These are phyloP conservation scores for Sclerotinia subarctica DNA, from an alignment of 2,329 filamentous ascomycete species.

Conservation along the genomic window DNA sequence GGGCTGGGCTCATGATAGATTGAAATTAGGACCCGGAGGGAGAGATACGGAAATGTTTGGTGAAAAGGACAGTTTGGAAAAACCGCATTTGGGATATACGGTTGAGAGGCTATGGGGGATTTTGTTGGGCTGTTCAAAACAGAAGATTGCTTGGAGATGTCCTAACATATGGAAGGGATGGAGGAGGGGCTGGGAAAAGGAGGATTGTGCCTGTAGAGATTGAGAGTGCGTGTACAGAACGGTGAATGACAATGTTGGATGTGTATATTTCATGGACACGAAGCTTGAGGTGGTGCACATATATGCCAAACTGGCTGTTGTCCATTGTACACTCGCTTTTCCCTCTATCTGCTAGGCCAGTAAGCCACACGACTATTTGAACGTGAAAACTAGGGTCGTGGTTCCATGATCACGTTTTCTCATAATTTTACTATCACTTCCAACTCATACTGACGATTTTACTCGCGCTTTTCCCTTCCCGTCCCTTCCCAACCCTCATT, in stretches of 20 bases:
- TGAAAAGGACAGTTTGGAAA: conserved; percentile 31
- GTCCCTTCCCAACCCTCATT: no score
- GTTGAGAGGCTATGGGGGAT: conserved; percentile 42
- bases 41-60: conserved; percentile 30
- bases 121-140: conserved; percentile 38
- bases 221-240: not conserved
- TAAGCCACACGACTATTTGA: not conserved
- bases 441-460: not conserved
- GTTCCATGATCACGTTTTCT: not conserved
- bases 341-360: no score
- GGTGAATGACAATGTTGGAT: not conserved
- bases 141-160: conserved; percentile 35
- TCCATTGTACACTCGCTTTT: not conserved
- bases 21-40: conserved; percentile 25
- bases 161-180: conserved; percentile 28
- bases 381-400: not conserved
- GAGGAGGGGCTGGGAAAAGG: conserved; percentile 27
- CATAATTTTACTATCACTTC: not conserved
- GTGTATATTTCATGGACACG: not conserved
- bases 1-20: conserved; percentile 35
- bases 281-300: not conserved
- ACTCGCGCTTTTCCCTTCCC: no score
- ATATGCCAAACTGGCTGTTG: no score
- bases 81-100: conserved; percentile 39
- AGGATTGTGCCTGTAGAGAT: conserved; percentile 30